Base-by-base conservation (phyloP, 2,329 filamentous ascomycete species). In the Gaeumannomyces sp. region DNA sequence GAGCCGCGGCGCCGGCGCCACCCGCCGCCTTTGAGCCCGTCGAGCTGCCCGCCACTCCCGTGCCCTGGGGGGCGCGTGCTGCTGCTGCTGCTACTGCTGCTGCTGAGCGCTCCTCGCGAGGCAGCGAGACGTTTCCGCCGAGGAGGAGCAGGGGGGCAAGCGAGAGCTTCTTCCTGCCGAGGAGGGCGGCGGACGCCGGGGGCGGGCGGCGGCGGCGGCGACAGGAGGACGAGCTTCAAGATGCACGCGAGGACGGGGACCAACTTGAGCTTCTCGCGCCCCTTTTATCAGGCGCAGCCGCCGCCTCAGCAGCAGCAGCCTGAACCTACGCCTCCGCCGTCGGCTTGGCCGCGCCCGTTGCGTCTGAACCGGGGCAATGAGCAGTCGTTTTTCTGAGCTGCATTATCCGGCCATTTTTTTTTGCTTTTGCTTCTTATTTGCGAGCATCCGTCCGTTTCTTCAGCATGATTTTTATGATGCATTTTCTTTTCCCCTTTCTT, bases 41-140 rank as follows among this genome's bases (percentile, higher is more conserved):
- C 14, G 67, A 68, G 63, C 61, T 68, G 60, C 67, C 67, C 13
- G 67, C 66, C 5, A 60, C 66, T 25, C 67, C 67, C 3, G 56
- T 68, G 80, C 57, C 61, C 31, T 58, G 25, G 57, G 25, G 1
- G 25, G 19, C 16, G 13, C 25, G 1, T 14, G 25, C 56, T 19
- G 22, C 19, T n/a, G 45, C 19, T n/a, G 45, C 6, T 19, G n/a
- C n/a, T n/a, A n/a, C n/a, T 14, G 25, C 56, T 19, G 22, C 19
- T n/a, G 45, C 19, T n/a, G 45, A 1, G 5, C 19, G 45, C 22
- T 53, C 45, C 7, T n/a, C 45, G 6, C 57, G 57, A 11, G 27
- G 57, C 27, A 59, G 57, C 27, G 27, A 28, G 27, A 29, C 16
- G 22, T 59, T 29, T 10, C 29, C 25, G 45, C 45, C 45, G 19